phyloP scores from a whole-genome alignment of 164 flowering plant genomes.

The Nymphaea colorata region DNA sequence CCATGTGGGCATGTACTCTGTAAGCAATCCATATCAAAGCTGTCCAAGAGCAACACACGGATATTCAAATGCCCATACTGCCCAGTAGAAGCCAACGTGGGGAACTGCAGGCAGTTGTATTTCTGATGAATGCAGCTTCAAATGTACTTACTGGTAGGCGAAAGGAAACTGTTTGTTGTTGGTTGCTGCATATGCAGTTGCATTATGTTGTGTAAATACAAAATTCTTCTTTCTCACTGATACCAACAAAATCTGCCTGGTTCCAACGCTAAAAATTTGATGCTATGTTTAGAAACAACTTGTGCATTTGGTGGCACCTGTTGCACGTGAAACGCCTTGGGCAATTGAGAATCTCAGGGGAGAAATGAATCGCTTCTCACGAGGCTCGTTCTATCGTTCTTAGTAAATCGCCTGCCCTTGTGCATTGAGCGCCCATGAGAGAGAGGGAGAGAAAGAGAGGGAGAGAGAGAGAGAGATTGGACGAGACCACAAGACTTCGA shows the following conservation, averaged over 20 bases:
- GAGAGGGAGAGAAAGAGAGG: no score
- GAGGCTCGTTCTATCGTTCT: no score
- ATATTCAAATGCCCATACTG: constrained; percentile 89
- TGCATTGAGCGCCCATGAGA: no score
- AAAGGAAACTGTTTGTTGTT: neutral
- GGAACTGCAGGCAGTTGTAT: constrained; percentile 49
- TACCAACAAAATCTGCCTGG: neutral
- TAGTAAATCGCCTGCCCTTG: no score
- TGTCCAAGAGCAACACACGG: constrained; percentile 54
- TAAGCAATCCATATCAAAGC: constrained; percentile 62
- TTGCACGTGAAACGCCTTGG: no score
- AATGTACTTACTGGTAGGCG: neutral
- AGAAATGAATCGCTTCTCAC: no score
- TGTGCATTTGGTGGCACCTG: no score
- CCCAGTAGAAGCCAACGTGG: constrained; percentile 37
- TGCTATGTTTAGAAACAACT: no score
- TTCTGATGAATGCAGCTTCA: constrained; percentile 23
- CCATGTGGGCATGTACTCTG: constrained; percentile 86
- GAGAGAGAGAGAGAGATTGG: no score
- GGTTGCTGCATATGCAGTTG: neutral
- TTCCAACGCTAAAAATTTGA: neutral
- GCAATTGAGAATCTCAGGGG: no score
- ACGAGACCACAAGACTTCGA: no score
- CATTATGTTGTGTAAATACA: neutral
- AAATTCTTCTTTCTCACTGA: neutral